A percentile compares a stretch with the other conserved stretches of the same genome.
phyloP scores from a whole-genome alignment of 805 yeast genomes.

The Nakazawaea pomicola region DNA sequence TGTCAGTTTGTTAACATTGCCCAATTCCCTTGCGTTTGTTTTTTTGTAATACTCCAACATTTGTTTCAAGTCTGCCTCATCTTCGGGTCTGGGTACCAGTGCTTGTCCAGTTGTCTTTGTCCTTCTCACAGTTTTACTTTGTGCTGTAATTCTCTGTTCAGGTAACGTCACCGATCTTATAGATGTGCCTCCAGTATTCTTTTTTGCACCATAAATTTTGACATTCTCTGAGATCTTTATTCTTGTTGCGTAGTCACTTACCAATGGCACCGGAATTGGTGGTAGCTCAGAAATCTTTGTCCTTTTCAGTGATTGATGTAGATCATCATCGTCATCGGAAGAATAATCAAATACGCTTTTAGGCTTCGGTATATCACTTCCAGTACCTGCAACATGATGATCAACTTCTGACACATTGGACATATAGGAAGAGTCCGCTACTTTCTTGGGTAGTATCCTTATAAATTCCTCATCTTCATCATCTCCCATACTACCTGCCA shows the following conservation, averaged over 20 bases:
- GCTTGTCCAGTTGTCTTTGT: not conserved
- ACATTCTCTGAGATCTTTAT: too few relatives aligned
- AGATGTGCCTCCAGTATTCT: not conserved
- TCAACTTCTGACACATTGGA: not conserved
- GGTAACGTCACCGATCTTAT: not conserved
- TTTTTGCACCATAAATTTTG: not conserved
- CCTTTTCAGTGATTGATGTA: not conserved
- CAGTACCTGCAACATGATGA: too few relatives aligned
- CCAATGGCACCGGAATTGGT: not conserved
- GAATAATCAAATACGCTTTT: not conserved
- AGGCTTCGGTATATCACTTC: not conserved
- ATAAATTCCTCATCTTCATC: not conserved
- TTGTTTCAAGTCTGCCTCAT: constrained; percentile 16
- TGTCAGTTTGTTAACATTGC: constrained; percentile 29
- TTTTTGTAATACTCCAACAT: constrained; percentile 18
- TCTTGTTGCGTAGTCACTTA: too few relatives aligned
- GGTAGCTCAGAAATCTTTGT: not conserved
- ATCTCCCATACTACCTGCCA: too few relatives aligned
- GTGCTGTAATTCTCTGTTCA: too few relatives aligned
- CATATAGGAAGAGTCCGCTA: not conserved
- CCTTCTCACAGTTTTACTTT: not conserved
- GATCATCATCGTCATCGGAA: not conserved
- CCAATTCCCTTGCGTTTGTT: constrained; percentile 17
- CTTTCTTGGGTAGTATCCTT: not conserved
- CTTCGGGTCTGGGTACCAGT: not conserved